phyloP scores from a whole-genome alignment of 2,329 filamentous ascomycete species.

The Xylaria multiplex region DNA sequence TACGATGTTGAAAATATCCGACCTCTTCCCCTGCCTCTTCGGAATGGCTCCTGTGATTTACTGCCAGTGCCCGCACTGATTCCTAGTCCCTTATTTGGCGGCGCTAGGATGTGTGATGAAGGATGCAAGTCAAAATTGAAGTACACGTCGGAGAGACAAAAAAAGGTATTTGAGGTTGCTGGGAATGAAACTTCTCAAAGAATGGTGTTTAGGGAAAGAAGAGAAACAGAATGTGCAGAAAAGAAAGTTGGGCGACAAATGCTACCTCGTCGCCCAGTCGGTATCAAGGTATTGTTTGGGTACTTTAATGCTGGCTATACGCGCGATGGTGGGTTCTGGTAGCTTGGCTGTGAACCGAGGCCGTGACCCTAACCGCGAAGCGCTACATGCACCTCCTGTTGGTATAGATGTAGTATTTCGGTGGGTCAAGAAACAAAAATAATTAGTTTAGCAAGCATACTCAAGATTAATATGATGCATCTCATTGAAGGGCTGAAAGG shows the following conservation, averaged over 20 bases:
- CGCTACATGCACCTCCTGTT: constrained; percentile 8
- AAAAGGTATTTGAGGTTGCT: constrained; percentile 18
- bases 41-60: background rate
- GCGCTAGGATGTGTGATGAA: background rate
- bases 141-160: constrained; percentile 1
- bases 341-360: constrained; percentile 26
- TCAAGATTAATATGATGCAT: background rate
- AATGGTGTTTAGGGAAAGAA: constrained; percentile 19
- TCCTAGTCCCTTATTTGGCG: constrained; percentile 4
- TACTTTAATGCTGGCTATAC: constrained; percentile 32
- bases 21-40: constrained; percentile 6
- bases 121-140: background rate
- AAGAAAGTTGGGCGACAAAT: constrained; percentile 25
- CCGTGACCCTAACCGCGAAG: constrained; percentile 19
- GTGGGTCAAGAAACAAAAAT: constrained; percentile 17
- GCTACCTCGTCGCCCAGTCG: constrained; percentile 14
- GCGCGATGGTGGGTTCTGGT: constrained; percentile 31
- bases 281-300: constrained; percentile 14
- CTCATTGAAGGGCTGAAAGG: background rate
- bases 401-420: constrained; percentile 3
- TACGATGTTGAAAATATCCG: background rate
- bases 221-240: constrained; percentile 10
- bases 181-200: constrained; percentile 10
- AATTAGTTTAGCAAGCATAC: background rate
- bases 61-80: constrained; percentile 30